Base-by-base conservation (phyloP, 23 red algal genomes). In the Cyanidium caldarium region DNA sequence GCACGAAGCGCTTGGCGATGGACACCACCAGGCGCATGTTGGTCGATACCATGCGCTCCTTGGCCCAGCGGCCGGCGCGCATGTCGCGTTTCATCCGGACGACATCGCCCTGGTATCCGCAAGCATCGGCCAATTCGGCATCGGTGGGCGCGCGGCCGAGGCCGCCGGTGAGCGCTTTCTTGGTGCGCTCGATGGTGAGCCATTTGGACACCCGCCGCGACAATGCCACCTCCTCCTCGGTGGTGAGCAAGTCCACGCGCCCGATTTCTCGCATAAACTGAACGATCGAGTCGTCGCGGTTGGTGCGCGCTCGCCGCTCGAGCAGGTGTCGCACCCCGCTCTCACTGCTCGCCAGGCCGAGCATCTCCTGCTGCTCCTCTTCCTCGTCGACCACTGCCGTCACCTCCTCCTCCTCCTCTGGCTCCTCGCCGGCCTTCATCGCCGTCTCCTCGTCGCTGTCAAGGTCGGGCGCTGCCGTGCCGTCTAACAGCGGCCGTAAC, bases 21-120 rank as follows among this genome's bases (percentile, higher is more conserved):
- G 80, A 84, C 37, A 96, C 85, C 1, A 96, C 91, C 14, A 96
- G 79, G 31, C 91, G 70, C 39, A 96, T 43, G 67, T 96, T 96
- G 34, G 91, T 77, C 0, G 91, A 67, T 3, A 94, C 87, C 87
- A 94, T 94, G 31, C 77, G 76, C 69, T 94, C 87, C 69, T 84
- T 94, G 19, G 87, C 87, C 33, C 76, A 56, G 13, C 80, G 70
- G 16, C 87, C 87, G 25, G 35, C 37, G 16, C 79, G 46, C 26
- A 94, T 61, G 21, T 61, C n/a, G 7, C 31, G 45, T 21, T 42
- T 34, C 36, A 42, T 35, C 41, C 73, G 36, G 36, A 85, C 57
- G 2, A 51, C 46, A 17, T 23, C 21, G 0, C 61, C 39, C 40
- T 84, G 42, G 37, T 80, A 72, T 14, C 61, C 75, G 3, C 76